Base-by-base conservation (phyloP, 2,329 filamentous ascomycete genomes). In the Cryphonectria nitschkei region DNA sequence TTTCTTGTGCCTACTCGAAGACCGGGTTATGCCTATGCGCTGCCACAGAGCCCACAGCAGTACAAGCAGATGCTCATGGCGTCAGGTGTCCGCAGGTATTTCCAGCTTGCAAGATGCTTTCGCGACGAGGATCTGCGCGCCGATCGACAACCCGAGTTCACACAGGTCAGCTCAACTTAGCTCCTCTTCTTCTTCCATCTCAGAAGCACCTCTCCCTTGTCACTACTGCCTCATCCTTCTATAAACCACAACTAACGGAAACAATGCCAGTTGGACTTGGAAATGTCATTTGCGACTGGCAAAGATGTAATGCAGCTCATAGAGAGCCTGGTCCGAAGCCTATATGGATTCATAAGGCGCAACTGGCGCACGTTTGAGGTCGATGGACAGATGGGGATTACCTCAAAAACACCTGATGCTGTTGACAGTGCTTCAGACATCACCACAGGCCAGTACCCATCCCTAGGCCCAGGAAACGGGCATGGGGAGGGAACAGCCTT, bases 51-150 rank as follows among this genome's bases (percentile, higher is more conserved):
- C 74, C 96, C 96, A 0, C 96, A 99, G 80, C 96, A 99, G 80
- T 99, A 98, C 79, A 99, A 99, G 82, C 96, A 99, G 82, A 93
- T 98, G 1, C 87, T 99, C 58, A 98, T 99, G 94, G 93, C 94
- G 0, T 92, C 93, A 72, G 95, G 95, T 0, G 87, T 98, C 14
- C 83, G 86, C 0, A 89, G 87, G 56, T 99, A 99, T 79, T 97
- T 92, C 80, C 96, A 99, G 77, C 94, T 98, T 82, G 97, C 96
- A 1, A 91, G 90, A 74, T 99, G 96, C 78, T 99, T 98, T 81
- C 90, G 96, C 19, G 97, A 99, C 77, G 96, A 99, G 78, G 97
- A 98, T 79, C 84, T 96, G 50, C 88, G 96, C 29, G 93, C 95
- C 0, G 97, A 99, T 79, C 87, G 96, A 56, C 96, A 99, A 78